Base-by-base conservation (phyloP, 2,329 filamentous ascomycete genomes). In the Dothideomycetes sp. region DNA sequence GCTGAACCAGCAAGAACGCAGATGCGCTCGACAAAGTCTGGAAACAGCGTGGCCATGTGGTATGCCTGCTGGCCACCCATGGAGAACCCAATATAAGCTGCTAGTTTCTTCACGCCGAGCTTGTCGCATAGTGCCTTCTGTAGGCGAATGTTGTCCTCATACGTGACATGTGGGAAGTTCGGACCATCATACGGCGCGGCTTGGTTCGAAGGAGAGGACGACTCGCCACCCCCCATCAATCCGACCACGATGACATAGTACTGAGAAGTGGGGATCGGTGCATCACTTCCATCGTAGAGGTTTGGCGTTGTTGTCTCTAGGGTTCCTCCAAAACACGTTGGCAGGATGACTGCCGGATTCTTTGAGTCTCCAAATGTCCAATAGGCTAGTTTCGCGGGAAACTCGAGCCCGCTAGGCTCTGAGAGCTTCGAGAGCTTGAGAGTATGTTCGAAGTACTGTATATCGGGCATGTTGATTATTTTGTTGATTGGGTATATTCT, bases 61-160 rank as follows among this genome's bases (percentile, higher is more conserved):
- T 70, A 76, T 2, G 69, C 62, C 40, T 72, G 65, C 16, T 65
- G 67, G 1, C 69, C 72, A 29, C 71, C 72, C 72, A 76, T 73
- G 35, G 66, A 72, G 62, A 73, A 75, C 2, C 72, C 72, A 3
- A 74, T 49, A 22, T 73, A 66, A 8, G 65, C 62, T 11, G 66
- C 60, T 0, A 72, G 57, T 27, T 61, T 55, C 10, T 50, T 48
- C 11, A 75, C 53, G 2, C 61, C 61, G 1, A 75, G 57, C 3
- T 55, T 50, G 33, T 63, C 44, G 4, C 60, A 60, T 2, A 75
- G 60, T 0, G 53, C 49, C 38, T 71, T 51, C 49, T 75, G 71
- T 0, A 70, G 63, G 0, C 55, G 56, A n/a, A 75, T 64, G 45
- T 72, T 72, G 48, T 75, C 72, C 44, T 60, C 59, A 45, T 73